Evolutionary conservation across 2,329 filamentous ascomycete genomes (phyloP).

Genomic region (Cladophialophora bantiana): DNA sequence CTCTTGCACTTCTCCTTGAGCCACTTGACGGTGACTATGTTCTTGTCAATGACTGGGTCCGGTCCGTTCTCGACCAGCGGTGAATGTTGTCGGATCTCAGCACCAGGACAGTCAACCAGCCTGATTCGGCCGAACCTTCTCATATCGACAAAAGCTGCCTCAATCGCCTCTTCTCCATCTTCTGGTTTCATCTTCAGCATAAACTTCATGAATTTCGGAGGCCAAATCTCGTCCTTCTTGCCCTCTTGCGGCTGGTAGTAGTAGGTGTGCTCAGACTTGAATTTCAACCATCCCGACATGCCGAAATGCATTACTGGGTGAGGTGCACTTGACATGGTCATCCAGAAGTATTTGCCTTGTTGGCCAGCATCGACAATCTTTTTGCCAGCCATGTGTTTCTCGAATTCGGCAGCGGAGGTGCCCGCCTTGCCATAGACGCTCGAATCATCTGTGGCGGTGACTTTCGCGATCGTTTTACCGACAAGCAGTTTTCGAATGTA

Average conservation of each 20-base stretch:
- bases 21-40: constrained; percentile 78
- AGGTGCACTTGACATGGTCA: constrained; percentile 77
- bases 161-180: constrained; percentile 60
- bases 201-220: constrained; percentile 90
- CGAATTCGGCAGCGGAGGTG: constrained; percentile 76
- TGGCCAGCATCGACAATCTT: constrained; percentile 75
- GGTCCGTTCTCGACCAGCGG: constrained; percentile 92
- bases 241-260: constrained; percentile 74
- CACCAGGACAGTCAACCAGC: constrained; percentile 79
- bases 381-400: constrained; percentile 75
- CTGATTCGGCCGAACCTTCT: constrained; percentile 80
- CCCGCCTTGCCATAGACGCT: constrained; percentile 92
- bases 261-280: constrained; percentile 76
- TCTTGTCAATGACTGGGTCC: constrained; percentile 84
- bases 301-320: constrained; percentile 91
- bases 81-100: constrained; percentile 75
- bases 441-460: constrained; percentile 76
- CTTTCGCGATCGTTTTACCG: constrained; percentile 76
- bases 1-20: constrained; percentile 72
- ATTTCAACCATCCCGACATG: constrained; percentile 83
- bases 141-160: constrained; percentile 82
- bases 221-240: constrained; percentile 71
- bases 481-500: constrained; percentile 84
- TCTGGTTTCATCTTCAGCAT: constrained; percentile 70
- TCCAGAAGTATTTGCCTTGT: constrained; percentile 97